Percentiles rank a stretch among this genome's conserved stretches.
Evolutionary conservation across 805 yeast species (phyloP).

Genomic region (Teunomyces kruisii): DNA sequence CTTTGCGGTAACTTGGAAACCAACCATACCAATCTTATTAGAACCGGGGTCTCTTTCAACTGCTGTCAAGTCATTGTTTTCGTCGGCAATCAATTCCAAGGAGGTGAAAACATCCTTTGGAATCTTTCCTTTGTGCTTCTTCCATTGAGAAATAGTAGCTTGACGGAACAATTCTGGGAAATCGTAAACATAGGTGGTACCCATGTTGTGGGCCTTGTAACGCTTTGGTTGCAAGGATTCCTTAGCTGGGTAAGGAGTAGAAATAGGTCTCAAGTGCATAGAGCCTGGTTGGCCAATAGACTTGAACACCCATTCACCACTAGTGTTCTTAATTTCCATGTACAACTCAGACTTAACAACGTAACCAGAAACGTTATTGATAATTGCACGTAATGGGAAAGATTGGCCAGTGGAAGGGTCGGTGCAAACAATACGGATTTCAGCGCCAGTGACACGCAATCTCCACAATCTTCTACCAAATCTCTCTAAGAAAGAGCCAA

Average conservation of each 20-base stretch:
- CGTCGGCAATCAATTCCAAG: constrained; percentile 85
- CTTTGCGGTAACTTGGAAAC: constrained; percentile 84
- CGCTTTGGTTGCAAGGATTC: constrained; percentile 98
- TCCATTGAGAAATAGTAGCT: constrained; percentile 86
- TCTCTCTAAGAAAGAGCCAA: constrained; percentile 96
- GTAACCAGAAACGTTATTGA: constrained; percentile 94
- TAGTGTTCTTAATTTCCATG: constrained; percentile 87
- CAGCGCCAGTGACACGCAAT: constrained; percentile 95
- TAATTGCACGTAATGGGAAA: constrained; percentile 94
- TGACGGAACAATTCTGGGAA: constrained; percentile 99
- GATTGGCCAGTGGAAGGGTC: constrained; percentile 86
- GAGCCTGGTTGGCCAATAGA: constrained; percentile 93
- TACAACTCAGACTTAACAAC: constrained; percentile 95
- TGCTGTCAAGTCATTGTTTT: constrained; percentile 73
- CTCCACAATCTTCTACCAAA: constrained; percentile 97
- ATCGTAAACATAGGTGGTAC: constrained; percentile 96
- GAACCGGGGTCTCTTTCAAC: constrained; percentile 96
- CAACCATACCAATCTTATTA: constrained; percentile 96
- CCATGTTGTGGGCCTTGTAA: constrained; percentile 97
- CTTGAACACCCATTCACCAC: constrained; percentile 97
- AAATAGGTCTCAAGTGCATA: constrained; percentile 95
- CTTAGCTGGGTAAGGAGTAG: constrained; percentile 95
- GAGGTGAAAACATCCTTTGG: constrained; percentile 79
- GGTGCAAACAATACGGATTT: constrained; percentile 91
- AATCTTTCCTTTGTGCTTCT: constrained; percentile 54